Evolutionary conservation across 805 yeast species (phyloP), one percentile per base, ranked within the genome.

Genomic region (Wickerhamiella nectarea): DNA sequence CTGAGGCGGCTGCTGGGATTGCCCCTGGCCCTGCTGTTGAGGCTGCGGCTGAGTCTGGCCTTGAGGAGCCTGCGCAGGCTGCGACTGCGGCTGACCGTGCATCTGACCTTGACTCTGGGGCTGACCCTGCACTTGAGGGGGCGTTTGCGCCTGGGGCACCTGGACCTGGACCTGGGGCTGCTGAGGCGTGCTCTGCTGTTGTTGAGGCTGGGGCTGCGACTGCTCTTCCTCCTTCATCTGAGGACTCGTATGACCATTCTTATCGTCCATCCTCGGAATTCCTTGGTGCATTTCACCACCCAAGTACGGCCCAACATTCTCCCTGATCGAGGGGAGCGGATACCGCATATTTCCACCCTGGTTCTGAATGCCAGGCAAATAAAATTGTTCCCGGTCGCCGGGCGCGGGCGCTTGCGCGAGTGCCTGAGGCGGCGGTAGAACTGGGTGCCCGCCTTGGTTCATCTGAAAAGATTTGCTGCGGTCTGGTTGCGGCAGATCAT

Each of bases 351-450:
- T 47, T n/a, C 38, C 38, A 11, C 22, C 31, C 34, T 40, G 43
- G 43, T 46, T 53, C 44, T 42, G 44, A 28, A 43, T 46, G 22
- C 48, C 36, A 33, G 48, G 51, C 49, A 45, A 38, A 38, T 44
- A 36, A 31, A 36, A 42, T 14, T 41, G 26, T 21, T 34, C 33
- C n/a, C 28, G 35, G n/a, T 37, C 38, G 44, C 46, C 45, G 45
- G 17, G 34, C 45, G 34, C 29, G 42, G 35, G 35, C 20, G 43
- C 48, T 20, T 39, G 44, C n/a, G 46, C 38, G n/a, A 41, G 36
- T 18, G 49, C 36, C 38, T 37, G 26, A 4, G 63, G 63, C 4
- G 62, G 60, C 14, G 63, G 63, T 21, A 61, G 50, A 33, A 56
- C 58, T n/a, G 63, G 61, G 38, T 45, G 62, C n/a, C 57, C 58